phyloP scores from a whole-genome alignment of 305 asterid species.

The Ruellia speciosa region DNA sequence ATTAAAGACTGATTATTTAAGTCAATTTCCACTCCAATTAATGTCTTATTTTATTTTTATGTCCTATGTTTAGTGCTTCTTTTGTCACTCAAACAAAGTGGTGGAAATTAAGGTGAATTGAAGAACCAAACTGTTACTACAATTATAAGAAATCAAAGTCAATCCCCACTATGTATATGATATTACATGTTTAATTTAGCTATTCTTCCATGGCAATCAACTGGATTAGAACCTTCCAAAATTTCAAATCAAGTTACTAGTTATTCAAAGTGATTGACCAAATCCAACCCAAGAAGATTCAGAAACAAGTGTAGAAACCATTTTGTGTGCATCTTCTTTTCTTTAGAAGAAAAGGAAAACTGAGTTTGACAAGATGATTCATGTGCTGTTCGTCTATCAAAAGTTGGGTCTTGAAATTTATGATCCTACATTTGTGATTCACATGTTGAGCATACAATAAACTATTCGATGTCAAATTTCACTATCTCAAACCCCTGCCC shows the following conservation, averaged over 20 bases:
- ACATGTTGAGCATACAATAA: neutral
- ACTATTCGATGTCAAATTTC: too few species aligned
- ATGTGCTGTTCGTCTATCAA: neutral
- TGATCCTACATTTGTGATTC: neutral
- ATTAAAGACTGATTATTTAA: neutral
- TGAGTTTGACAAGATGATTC: neutral
- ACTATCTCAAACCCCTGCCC: too few species aligned
- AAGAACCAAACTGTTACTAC: neutral
- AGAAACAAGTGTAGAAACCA: neutral
- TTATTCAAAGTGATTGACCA: neutral
- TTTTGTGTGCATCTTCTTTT: neutral
- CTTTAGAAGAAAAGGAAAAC: neutral
- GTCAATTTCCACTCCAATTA: neutral
- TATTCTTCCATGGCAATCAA: neutral
- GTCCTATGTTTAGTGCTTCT: neutral
- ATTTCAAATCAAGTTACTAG: too few species aligned
- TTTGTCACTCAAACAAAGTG: neutral
- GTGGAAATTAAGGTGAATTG: neutral
- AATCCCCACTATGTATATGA: neutral
- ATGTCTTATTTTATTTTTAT: neutral
- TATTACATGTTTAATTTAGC: too few species aligned
- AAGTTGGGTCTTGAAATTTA: neutral
- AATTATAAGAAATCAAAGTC: neutral
- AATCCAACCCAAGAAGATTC: neutral
- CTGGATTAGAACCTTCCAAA: too few species aligned